Evolutionary conservation across 164 flowering plant species (phyloP), one percentile per base, ranked within the genome.

Genomic region (Houttuynia cordata): DNA sequence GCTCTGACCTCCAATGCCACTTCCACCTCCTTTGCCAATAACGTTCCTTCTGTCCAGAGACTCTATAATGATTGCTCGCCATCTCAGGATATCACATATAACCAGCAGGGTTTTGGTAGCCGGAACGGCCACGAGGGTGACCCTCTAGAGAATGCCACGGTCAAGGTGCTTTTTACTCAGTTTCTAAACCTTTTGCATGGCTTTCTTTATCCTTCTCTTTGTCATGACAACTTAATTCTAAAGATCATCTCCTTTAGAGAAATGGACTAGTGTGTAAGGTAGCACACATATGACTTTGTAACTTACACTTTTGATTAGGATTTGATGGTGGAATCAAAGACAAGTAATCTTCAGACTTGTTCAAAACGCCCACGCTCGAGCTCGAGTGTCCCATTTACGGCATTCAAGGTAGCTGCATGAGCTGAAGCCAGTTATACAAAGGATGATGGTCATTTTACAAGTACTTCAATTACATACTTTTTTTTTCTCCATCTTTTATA

Each of bases 401-500:
- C 64, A 50, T 62, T 62, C 57, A 62, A 62, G 64, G 64, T 62
- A 40, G 1, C 24, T 53, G 12, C 22, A 53, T 17, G 56, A 53
- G 4, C 22, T 30, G 4, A 30, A 30, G 37, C 37, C 37, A 30
- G 6, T 30, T 30, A 30, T 30, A 2, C 37, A 30, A 30, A 30
- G 37, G 37, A 30, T 30, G 37, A 30, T n/a, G n/a, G n/a, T n/a
- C n/a, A n/a, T n/a, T n/a, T n/a, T n/a, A 8, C 18, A 20, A 1
- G n/a, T 53, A 20, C 18, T 53, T n/a, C 22, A n/a, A n/a, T 8
- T 18, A 22, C 10, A 19, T 53, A 13, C 22, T 10, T 1, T 8
- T 10, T 5, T 10, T 23, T 20, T 53, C n/a, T n/a, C n/a, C n/a
- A 10, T 51, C 54, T 45, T 49, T 37, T 45, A 45, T 45, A 91